Base-by-base conservation (phyloP, 257 asterid genomes). In the Solanum pinnatisectum region DNA sequence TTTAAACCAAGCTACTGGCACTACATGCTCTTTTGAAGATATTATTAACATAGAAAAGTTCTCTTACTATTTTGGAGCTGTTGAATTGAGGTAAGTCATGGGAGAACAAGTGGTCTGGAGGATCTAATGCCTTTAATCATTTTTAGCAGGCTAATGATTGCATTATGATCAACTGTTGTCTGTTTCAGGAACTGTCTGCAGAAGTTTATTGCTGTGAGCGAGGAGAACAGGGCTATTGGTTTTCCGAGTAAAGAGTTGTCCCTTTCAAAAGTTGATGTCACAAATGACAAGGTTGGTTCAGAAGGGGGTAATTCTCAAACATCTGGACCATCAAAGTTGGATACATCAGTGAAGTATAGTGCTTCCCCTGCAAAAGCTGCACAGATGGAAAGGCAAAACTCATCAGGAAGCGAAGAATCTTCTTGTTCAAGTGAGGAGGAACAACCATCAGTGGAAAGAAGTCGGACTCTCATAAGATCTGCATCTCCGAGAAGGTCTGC, bases 401-500 rank as follows among this genome's bases (percentile, higher is more conserved):
- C 98, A 86, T 93, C 98, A 4, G 99, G 86, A 83, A 90, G 93
- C 70, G 98, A 93, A 33, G 95, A 92, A 87, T 93, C 96, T 65
- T 94, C 99, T 88, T 89, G 94, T 88, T 92, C 99, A 70, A 92
- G 96, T 84, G 99, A 94, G 89, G 98, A 91, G 90, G 98, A 95
- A 77, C 94, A 83, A 72, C 93, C 92, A 86, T 88, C 95, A 4
- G 91, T 49, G 1, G 98, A 96, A 91, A 91, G 99, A 92, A 98
- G 99, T 90, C 93, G 98, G 68, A 85, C 96, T 65, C 93, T 94
- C 23, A 86, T 91, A 87, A 90, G 99, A 93, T 89, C 95, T 63
- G 94, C 98, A 87, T 96, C 99, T 77, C 99, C 99, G 22, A 93
- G 98, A 91, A 94, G 99, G 92, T 94, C 99, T 44, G 98, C 99